phyloP scores from a whole-genome alignment of 2,329 filamentous ascomycete genomes.

The Microcera coccophila region DNA sequence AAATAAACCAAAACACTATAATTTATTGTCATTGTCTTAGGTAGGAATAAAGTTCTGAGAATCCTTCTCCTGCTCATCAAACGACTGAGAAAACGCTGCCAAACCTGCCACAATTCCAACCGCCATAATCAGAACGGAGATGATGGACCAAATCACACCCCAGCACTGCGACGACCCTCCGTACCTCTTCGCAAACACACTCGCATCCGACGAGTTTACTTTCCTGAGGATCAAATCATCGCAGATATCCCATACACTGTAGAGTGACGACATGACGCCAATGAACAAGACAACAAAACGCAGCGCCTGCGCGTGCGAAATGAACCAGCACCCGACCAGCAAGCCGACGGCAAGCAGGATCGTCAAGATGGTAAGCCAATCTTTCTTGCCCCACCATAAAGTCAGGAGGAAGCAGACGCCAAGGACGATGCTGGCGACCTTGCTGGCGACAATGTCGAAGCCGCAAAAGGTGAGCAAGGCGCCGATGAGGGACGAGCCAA shows the following conservation, averaged over 20 bases:
- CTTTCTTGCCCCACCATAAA: conserved; percentile 74
- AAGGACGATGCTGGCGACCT: conserved; percentile 70
- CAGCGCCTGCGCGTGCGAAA: conserved; percentile 68
- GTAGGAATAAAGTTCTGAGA: conserved; percentile 63
- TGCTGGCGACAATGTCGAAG: conserved; percentile 77
- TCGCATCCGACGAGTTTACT: conserved; percentile 75
- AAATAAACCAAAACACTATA: neutral
- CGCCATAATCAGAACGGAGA: conserved; percentile 69
- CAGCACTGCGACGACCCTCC: conserved; percentile 77
- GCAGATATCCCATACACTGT: conserved; percentile 82
- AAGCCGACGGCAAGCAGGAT: conserved; percentile 66
- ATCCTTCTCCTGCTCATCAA: conserved; percentile 63
- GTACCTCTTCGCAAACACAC: conserved; percentile 73
- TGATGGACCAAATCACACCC: conserved; percentile 73
- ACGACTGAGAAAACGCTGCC: conserved; percentile 70
- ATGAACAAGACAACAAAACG: conserved; percentile 75
- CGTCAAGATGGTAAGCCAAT: conserved; percentile 73
- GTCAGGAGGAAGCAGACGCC: conserved; percentile 74
- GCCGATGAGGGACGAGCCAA: conserved; percentile 73
- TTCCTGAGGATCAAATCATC: conserved; percentile 78
- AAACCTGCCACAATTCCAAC: conserved; percentile 70
- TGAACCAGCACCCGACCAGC: conserved; percentile 74
- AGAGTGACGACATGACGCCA: conserved; percentile 75
- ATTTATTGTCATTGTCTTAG: no score
- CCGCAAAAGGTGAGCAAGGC: conserved; percentile 75